A percentile compares a stretch with the other conserved stretches of the same genome.
Conservation (phyloP, 129 eudicot genomes). For the Escallonia herrerae region DNA sequence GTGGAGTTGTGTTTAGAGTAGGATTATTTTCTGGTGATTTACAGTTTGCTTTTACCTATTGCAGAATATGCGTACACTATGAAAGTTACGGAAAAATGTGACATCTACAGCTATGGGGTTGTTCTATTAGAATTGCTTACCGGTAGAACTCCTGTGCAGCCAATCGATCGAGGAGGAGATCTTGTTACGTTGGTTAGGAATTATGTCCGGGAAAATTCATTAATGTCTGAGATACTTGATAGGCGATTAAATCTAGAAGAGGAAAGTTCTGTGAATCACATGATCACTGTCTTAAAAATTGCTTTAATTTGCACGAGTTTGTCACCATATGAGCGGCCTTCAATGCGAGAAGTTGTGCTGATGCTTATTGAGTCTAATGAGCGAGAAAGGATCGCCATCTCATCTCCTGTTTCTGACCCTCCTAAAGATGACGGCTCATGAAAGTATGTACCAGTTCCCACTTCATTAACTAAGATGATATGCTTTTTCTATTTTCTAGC, state of each 20-base stretch:
- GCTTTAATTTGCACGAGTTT: constrained; percentile 72
- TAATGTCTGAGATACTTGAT: constrained; percentile 69
- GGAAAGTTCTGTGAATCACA: constrained; percentile 52
- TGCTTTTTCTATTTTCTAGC: background rate
- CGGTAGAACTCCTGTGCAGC: constrained; percentile 88
- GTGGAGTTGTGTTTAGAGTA: too few relatives aligned
- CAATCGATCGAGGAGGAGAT: constrained; percentile 90
- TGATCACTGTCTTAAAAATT: constrained; percentile 61
- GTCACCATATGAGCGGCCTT: constrained; percentile 84
- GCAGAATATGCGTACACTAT: constrained; percentile 97
- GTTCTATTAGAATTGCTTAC: constrained; percentile 87
- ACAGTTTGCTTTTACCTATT: constrained; percentile 5
- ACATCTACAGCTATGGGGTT: constrained; percentile 91
- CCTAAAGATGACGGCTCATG: constrained; percentile 23
- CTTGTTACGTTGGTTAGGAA: constrained; percentile 77
- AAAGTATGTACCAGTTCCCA: constrained; percentile 2
- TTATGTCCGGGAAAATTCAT: constrained; percentile 53
- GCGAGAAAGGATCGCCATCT: constrained; percentile 38
- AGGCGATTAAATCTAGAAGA: constrained; percentile 57
- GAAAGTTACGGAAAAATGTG: constrained; percentile 97
- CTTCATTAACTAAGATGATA: background rate
- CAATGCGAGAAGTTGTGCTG: constrained; percentile 86
- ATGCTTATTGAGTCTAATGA: constrained; percentile 78
- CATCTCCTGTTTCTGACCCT: constrained; percentile 34
- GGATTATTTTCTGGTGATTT: background rate